A percentile compares a stretch with the other conserved stretches of the same genome.
phyloP scores from a whole-genome alignment of 139 green algal genomes.

The Gonium pectorale region DNA sequence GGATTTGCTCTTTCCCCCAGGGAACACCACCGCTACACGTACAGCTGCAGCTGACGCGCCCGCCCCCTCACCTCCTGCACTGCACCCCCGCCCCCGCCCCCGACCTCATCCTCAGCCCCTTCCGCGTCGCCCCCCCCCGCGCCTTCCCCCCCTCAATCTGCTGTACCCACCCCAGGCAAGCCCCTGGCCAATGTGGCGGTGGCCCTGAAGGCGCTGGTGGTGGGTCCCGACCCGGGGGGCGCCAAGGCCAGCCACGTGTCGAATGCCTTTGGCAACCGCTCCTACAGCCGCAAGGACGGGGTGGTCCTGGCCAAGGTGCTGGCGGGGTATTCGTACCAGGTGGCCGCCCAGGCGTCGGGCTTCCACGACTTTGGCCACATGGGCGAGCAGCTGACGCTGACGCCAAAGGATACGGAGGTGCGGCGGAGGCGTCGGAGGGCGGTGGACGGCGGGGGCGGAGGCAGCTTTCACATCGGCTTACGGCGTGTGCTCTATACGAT shows the following conservation, averaged over 20 bases:
- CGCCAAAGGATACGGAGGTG: constrained; percentile 44
- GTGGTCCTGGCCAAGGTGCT: constrained; percentile 43
- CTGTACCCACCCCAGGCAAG: constrained; percentile 25
- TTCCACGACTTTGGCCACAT: constrained; percentile 58
- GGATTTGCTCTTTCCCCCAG: background rate
- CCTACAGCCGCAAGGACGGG: constrained; percentile 35
- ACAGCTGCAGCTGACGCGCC: background rate
- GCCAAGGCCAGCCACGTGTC: constrained; percentile 28
- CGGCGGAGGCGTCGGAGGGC: too few relatives aligned
- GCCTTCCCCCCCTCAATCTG: background rate
- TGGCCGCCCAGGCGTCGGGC: constrained; percentile 42
- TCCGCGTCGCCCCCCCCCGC: background rate
- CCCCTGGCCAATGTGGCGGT: constrained; percentile 37
- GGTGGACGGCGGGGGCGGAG: background rate
- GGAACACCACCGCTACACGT: background rate
- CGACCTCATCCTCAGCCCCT: background rate
- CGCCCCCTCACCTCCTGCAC: background rate
- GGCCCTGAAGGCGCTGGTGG: constrained; percentile 12
- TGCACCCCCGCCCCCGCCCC: background rate
- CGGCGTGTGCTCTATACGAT: background rate
- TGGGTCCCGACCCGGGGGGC: constrained; percentile 7
- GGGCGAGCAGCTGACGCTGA: constrained; percentile 52
- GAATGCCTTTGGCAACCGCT: constrained; percentile 41
- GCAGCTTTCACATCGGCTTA: background rate
- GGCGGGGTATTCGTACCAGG: constrained; percentile 38